Evolutionary conservation across 495 filamentous ascomycete genomes (phyloP).

Genomic region (Opeltia flavorubescens): DNA sequence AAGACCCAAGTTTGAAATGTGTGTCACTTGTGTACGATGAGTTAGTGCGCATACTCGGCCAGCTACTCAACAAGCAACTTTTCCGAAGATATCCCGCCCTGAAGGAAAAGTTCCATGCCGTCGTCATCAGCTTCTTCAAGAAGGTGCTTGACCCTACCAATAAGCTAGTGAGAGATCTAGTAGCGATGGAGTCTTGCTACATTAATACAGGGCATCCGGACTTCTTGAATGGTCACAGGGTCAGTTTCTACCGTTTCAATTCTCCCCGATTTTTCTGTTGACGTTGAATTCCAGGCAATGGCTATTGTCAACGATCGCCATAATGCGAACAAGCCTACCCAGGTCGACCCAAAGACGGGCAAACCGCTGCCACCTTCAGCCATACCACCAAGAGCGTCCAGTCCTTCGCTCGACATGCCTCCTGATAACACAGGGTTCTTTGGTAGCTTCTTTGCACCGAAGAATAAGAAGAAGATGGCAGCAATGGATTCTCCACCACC

Average conservation of each 20-base stretch:
- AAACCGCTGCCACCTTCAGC: slow-evolving; percentile 66
- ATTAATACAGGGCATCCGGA: slow-evolving; percentile 98
- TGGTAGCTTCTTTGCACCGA: slow-evolving; percentile 90
- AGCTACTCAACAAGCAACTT: slow-evolving; percentile 74
- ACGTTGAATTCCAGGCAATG: slow-evolving; percentile 53
- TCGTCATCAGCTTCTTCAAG: slow-evolving; percentile 95
- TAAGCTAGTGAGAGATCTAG: slow-evolving; percentile 87
- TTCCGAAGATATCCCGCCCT: slow-evolving; percentile 85
- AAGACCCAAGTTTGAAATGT: slow-evolving; percentile 95
- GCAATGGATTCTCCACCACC: slow-evolving; percentile 95
- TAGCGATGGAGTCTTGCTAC: slow-evolving; percentile 91
- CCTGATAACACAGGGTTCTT: slow-evolving; percentile 71
- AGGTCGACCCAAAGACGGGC: slow-evolving; percentile 98
- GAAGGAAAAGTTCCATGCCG: slow-evolving; percentile 91
- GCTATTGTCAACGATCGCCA: slow-evolving; percentile 90
- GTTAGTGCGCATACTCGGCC: slow-evolving; percentile 84
- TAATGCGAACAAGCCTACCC: slow-evolving; percentile 66
- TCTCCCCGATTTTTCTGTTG: background rate
- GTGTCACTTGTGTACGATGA: slow-evolving; percentile 96
- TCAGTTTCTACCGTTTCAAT: slow-evolving; percentile 23
- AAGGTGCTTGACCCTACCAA: slow-evolving; percentile 95
- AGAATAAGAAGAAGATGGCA: slow-evolving; percentile 99
- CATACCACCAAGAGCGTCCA: slow-evolving; percentile 52
- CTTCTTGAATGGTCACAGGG: slow-evolving; percentile 87
- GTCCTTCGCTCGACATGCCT: slow-evolving; percentile 42